Conservation (phyloP, 306 rosid species). For the Quercus bicolor region DNA sequence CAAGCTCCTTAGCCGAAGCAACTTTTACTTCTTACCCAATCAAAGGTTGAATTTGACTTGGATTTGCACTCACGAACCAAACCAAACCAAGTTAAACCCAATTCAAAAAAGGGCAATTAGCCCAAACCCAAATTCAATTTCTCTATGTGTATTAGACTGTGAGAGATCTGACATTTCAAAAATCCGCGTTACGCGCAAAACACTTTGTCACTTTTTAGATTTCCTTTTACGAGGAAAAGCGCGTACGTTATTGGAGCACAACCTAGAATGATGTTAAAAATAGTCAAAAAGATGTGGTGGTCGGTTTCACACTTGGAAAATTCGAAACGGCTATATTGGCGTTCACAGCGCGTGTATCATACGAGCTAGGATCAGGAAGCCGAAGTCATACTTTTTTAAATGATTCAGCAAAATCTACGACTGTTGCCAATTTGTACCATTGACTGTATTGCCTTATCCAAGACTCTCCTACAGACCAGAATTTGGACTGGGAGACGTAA, state of each 20-base stretch:
- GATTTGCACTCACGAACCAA: too few species aligned
- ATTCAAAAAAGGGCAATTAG: too few species aligned
- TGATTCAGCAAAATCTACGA: neutral
- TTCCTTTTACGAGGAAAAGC: neutral
- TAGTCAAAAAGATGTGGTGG: neutral
- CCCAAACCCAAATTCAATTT: too few species aligned
- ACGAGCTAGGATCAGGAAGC: neutral
- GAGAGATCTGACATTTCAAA: neutral
- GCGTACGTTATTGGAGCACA: neutral
- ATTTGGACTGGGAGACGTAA: neutral
- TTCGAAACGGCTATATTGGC: neutral
- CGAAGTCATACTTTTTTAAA: neutral
- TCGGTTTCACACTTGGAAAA: neutral
- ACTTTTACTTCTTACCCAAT: too few species aligned
- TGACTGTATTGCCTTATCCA: neutral
- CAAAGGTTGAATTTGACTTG: too few species aligned
- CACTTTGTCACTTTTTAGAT: neutral
- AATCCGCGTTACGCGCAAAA: neutral
- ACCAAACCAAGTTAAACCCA: too few species aligned
- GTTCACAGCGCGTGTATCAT: neutral
- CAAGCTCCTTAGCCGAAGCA: too few species aligned
- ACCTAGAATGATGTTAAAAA: too few species aligned
- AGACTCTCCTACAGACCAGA: neutral
- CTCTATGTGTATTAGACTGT: neutral
- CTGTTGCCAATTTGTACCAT: neutral